Percentiles rank a stretch among this genome's conserved stretches.
phyloP scores from a whole-genome alignment of 2,329 filamentous ascomycete species.

The Celoporthe dispersa region DNA sequence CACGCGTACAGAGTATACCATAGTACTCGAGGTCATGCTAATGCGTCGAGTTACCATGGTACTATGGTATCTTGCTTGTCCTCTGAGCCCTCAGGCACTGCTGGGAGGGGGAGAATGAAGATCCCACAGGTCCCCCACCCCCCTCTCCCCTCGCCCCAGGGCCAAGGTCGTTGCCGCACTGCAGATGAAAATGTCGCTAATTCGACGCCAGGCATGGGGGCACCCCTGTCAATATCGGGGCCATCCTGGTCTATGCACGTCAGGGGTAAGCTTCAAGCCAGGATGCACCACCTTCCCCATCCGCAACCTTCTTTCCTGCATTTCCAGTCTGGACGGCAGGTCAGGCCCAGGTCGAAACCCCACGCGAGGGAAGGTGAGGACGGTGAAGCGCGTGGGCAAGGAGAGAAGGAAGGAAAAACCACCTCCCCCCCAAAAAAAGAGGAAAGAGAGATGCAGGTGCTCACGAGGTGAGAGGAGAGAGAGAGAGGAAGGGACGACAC shows the following conservation, averaged over 20 bases:
- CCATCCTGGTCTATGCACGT: neutral
- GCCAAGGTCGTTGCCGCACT: neutral
- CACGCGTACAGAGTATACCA: neutral
- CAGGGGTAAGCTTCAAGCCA: neutral
- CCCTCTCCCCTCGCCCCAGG: too few species aligned
- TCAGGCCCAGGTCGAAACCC: neutral
- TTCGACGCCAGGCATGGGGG: constrained; percentile 1
- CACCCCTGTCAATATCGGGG: neutral
- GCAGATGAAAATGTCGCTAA: constrained; percentile 6
- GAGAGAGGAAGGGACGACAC: neutral
- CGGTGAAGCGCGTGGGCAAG: neutral
- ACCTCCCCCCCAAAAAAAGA: too few species aligned
- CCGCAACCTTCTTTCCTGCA: neutral
- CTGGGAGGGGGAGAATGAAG: too few species aligned
- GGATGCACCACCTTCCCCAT: neutral
- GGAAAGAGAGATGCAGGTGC: neutral
- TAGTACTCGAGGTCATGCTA: too few species aligned
- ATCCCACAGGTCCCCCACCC: too few species aligned
- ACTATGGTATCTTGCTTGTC: neutral
- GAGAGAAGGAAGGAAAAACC: neutral
- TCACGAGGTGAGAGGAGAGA: neutral
- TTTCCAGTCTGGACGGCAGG: neutral
- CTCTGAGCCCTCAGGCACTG: neutral
- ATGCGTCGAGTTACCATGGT: too few species aligned
- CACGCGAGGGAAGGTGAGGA: neutral